Evolutionary conservation across 2,329 filamentous ascomycete genomes (phyloP).

Genomic region (Phyllosticta ampelicida): DNA sequence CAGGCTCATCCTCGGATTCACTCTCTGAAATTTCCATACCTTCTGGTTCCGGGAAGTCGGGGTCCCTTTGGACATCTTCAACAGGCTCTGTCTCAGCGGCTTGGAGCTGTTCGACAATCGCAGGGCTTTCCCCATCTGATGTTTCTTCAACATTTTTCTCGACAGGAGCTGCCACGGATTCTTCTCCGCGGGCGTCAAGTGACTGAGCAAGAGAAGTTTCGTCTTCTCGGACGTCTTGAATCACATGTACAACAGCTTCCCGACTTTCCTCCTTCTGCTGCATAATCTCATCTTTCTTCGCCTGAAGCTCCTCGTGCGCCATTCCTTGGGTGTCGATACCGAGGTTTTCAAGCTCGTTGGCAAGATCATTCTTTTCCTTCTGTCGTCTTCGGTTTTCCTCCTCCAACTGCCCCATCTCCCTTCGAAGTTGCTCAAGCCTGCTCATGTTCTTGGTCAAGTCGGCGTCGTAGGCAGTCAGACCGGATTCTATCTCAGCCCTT

Average conservation of each 20-base stretch:
- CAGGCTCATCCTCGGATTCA: slow-evolving; percentile 4
- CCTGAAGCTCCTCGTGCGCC: slow-evolving; percentile 34
- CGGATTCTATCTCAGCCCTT: slow-evolving; percentile 39
- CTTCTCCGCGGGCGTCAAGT: not conserved
- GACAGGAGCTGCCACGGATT: not conserved
- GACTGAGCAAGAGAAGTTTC: not conserved
- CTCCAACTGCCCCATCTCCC: slow-evolving; percentile 35
- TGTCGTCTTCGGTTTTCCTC: slow-evolving; percentile 29
- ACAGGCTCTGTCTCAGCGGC: not conserved
- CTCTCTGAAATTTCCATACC: slow-evolving; percentile 1
- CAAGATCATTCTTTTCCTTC: slow-evolving; percentile 32
- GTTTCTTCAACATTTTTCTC: not conserved
- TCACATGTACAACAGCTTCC: not conserved
- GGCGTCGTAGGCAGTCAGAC: slow-evolving; percentile 35
- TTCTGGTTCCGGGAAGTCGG: not conserved
- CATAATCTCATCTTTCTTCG: slow-evolving; percentile 29
- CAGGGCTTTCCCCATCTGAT: not conserved
- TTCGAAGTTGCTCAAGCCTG: slow-evolving; percentile 30
- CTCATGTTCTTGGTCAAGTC: slow-evolving; percentile 31
- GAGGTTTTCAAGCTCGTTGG: slow-evolving; percentile 39
- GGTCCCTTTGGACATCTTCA: not conserved
- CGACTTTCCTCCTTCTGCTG: slow-evolving; percentile 13
- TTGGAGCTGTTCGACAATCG: not conserved
- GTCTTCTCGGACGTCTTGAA: not conserved
- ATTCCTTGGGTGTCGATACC: slow-evolving; percentile 38